These are phyloP conservation scores for Termitomyces sp. DNA, from an alignment of 768 basidiomycete genomes.

Conservation along the genomic window DNA sequence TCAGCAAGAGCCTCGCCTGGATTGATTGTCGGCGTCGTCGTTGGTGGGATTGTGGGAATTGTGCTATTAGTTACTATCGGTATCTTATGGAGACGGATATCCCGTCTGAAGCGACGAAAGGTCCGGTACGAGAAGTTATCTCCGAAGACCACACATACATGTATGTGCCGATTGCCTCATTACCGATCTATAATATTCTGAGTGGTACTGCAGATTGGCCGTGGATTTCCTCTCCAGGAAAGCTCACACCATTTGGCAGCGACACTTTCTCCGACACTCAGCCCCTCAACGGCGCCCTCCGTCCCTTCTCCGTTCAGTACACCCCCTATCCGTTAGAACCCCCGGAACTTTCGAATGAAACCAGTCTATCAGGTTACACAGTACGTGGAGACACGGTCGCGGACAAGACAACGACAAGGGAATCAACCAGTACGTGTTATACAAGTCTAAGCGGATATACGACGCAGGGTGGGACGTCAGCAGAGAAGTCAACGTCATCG, in stretches of 20 bases:
- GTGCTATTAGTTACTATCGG: background rate
- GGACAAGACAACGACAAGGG: background rate
- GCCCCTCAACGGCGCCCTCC: background rate
- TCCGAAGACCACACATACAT: background rate
- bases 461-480: conserved; percentile 1
- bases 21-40: background rate
- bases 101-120: background rate
- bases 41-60: background rate
- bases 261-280: background rate
- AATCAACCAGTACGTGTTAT: background rate
- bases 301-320: background rate
- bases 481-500: background rate
- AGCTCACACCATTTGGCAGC: background rate
- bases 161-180: background rate
- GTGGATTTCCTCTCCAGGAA: conserved; percentile 2
- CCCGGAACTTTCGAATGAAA: background rate
- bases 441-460: conserved; percentile 3
- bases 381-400: background rate
- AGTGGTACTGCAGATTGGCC: conserved; percentile 1
- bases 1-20: background rate
- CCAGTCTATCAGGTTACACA: conserved; percentile 1
- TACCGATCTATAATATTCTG: background rate
- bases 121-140: conserved; percentile 2
- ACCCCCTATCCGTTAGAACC: background rate
- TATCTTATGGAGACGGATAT: background rate